A percentile compares a stretch with the other conserved stretches of the same genome.
Evolutionary conservation across 2,329 filamentous ascomycete species (phyloP).

Genomic region (Ascosphaera apis): DNA sequence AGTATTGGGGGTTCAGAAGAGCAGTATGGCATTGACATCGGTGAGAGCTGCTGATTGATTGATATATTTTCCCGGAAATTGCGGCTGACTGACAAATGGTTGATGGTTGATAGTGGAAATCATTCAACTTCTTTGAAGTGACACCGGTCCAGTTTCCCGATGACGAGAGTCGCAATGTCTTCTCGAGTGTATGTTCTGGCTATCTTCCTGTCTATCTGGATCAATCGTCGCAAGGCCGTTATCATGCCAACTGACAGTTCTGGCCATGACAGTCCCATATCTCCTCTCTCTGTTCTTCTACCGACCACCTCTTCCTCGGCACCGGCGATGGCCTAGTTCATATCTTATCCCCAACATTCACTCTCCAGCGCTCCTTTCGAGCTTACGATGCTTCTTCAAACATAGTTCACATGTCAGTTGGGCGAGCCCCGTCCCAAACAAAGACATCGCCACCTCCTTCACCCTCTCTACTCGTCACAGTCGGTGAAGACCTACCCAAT

Average conservation of each 20-base stretch:
- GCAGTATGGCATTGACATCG: background rate
- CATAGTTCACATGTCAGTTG: constrained; percentile 56
- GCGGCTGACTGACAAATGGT: background rate
- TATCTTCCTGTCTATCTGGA: constrained; percentile 1
- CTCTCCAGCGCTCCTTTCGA: constrained; percentile 63
- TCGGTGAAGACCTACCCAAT: constrained; percentile 59
- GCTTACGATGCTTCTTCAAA: constrained; percentile 47
- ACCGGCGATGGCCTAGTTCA: constrained; percentile 67
- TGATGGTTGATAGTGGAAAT: constrained; percentile 60
- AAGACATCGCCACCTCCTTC: constrained; percentile 21
- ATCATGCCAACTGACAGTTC: constrained; percentile 13
- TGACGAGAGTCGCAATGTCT: constrained; percentile 55
- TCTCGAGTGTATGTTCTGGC: constrained; percentile 41
- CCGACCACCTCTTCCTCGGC: constrained; percentile 73
- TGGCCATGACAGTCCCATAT: constrained; percentile 36
- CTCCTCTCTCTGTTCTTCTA: constrained; percentile 63
- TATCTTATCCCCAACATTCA: constrained; percentile 72
- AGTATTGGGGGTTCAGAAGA: too few species aligned
- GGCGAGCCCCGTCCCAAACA: constrained; percentile 19
- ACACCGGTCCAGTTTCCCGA: constrained; percentile 58
- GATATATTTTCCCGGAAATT: too few species aligned
- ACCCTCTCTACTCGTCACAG: constrained; percentile 63
- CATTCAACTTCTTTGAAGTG: constrained; percentile 98
- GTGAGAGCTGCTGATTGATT: background rate
- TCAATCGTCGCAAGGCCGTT: constrained; percentile 1